phyloP scores from a whole-genome alignment of 306 rosid genomes.

The Calophaca sinica region DNA sequence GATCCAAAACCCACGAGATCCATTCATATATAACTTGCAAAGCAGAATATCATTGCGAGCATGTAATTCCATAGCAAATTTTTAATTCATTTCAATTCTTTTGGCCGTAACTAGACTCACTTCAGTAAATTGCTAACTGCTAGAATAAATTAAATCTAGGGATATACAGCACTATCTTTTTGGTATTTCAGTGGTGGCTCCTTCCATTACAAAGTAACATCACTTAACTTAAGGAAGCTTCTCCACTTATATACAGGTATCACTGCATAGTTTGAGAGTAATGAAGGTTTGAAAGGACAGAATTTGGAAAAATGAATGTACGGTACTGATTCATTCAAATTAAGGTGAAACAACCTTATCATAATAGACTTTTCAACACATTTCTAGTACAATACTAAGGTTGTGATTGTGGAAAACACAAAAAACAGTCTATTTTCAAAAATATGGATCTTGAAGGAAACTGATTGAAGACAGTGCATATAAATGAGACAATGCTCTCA shows the following conservation, averaged over 20 bases:
- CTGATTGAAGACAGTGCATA: not conserved
- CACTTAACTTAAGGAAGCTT: conserved; percentile 29
- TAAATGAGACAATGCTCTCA: conserved; percentile 19
- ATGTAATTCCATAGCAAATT: conserved; percentile 5
- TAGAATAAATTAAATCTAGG: conserved; percentile 20
- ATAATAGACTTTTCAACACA: not conserved
- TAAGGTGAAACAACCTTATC: conserved; percentile 29
- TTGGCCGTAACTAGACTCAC: not conserved
- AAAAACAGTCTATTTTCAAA: not conserved
- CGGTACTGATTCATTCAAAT: not conserved
- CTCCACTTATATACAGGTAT: conserved; percentile 17
- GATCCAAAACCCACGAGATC: not conserved
- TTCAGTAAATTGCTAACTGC: conserved; percentile 11
- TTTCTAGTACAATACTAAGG: not conserved
- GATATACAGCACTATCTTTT: not conserved
- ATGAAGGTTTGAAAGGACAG: not conserved
- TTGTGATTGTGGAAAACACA: not conserved
- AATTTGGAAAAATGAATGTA: not conserved
- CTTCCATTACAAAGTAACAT: conserved; percentile 20
- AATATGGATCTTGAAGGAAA: conserved; percentile 25
- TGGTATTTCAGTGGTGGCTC: conserved; percentile 3
- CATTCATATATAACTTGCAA: conserved; percentile 11
- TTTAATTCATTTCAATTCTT: conserved; percentile 20
- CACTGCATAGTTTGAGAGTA: conserved; percentile 14
- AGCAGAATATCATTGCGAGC: conserved; percentile 12